A percentile compares a stretch with the other conserved stretches of the same genome.
These are phyloP conservation scores for Hypoxylon sp. DNA, from an alignment of 2,329 filamentous ascomycete species.

Conservation along the genomic window DNA sequence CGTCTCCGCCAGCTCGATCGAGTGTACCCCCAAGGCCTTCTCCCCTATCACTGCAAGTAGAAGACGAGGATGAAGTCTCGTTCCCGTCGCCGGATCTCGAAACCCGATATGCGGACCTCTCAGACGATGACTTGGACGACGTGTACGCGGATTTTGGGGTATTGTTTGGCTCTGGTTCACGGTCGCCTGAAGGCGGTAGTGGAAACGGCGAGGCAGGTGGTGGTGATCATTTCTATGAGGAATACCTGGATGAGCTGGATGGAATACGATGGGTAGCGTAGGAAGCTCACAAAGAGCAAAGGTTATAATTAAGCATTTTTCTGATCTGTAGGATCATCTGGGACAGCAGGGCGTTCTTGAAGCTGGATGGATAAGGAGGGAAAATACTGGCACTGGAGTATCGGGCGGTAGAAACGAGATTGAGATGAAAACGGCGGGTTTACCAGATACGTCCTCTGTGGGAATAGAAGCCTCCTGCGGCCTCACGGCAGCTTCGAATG, in stretches of 20 bases:
- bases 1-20: constrained; percentile 8
- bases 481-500: constrained; percentile 35
- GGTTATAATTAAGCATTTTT: background rate
- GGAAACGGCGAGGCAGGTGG: constrained; percentile 50
- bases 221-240: constrained; percentile 65
- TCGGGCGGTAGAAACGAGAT: constrained; percentile 8
- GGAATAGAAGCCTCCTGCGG: constrained; percentile 29
- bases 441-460: constrained; percentile 20
- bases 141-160: constrained; percentile 71
- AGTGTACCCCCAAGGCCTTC: constrained; percentile 1
- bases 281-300: constrained; percentile 29
- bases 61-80: constrained; percentile 63
- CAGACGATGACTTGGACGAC: constrained; percentile 64
- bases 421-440: background rate
- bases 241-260: constrained; percentile 70
- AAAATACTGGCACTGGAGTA: constrained; percentile 13
- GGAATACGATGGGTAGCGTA: constrained; percentile 65
- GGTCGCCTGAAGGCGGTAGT: constrained; percentile 45
- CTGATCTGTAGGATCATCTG: background rate
- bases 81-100: constrained; percentile 65
- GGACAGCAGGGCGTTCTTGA: constrained; percentile 11
- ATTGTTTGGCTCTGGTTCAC: constrained; percentile 60
- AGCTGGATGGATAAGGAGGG: constrained; percentile 6
- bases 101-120: constrained; percentile 59
- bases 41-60: constrained; percentile 43